Evolutionary conservation across 208 protist genomes (phyloP).

Genomic region (Lotmaria passim): DNA sequence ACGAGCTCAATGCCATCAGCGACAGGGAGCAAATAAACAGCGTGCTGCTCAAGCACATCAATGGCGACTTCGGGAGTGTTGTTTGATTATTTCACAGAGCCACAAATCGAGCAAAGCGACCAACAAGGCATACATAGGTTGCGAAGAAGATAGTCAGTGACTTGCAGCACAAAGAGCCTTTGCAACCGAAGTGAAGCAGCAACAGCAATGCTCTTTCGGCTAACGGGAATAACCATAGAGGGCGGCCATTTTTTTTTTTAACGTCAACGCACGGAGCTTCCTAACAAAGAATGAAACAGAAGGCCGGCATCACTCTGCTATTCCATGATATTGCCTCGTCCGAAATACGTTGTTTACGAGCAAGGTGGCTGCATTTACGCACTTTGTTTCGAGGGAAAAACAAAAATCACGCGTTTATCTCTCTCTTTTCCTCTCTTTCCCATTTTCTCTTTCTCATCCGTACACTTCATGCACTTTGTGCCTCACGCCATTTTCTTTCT

Average conservation of each 20-base stretch:
- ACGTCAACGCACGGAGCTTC: too few species aligned
- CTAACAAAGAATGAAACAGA: too few species aligned
- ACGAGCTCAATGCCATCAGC: constrained; percentile 79
- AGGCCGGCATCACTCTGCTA: too few species aligned
- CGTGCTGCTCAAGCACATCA: constrained; percentile 81
- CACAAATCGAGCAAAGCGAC: background rate
- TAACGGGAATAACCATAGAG: too few species aligned
- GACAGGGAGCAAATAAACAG: constrained; percentile 66
- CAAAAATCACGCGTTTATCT: background rate
- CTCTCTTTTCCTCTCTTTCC: background rate
- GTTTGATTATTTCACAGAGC: constrained; percentile 23
- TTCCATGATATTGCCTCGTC: too few species aligned
- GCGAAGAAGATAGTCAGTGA: background rate
- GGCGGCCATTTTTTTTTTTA: too few species aligned
- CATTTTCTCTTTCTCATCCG: background rate
- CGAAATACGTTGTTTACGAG: too few species aligned
- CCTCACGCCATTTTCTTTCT: background rate
- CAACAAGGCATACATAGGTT: background rate
- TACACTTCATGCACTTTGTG: too few species aligned
- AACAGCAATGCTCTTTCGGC: too few species aligned
- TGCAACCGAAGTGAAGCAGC: too few species aligned
- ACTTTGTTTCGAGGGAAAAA: too few species aligned
- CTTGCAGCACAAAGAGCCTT: background rate
- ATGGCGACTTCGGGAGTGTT: constrained; percentile 65
- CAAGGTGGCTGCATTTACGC: too few species aligned